A percentile compares a stretch with the other conserved stretches of the same genome.
phyloP scores from a whole-genome alignment of 148 eudicot species.

The Vaccinium vitisidaea region DNA sequence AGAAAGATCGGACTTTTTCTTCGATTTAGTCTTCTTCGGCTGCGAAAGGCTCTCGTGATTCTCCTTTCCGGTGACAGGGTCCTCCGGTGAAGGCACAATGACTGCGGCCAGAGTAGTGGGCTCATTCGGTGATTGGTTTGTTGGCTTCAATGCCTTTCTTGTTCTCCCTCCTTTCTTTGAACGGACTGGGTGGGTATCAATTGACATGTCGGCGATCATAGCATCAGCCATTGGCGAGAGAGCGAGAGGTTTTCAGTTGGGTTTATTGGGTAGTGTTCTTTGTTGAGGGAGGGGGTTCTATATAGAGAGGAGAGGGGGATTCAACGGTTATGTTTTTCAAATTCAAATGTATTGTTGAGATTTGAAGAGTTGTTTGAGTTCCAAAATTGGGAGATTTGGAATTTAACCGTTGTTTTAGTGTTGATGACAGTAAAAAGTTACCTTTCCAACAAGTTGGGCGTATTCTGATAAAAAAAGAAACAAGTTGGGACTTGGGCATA shows the following conservation, averaged over 20 bases:
- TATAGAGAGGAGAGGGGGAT: constrained; percentile 24
- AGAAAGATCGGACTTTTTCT: constrained; percentile 26
- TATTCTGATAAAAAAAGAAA: too few species aligned
- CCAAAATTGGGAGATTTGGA: not conserved
- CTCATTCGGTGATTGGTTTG: constrained; percentile 48
- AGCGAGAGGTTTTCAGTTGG: not conserved
- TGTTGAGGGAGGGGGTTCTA: not conserved
- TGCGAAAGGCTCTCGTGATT: constrained; percentile 51
- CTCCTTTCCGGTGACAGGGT: constrained; percentile 48
- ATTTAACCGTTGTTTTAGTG: not conserved
- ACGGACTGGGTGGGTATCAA: constrained; percentile 24
- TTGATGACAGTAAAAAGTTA: not conserved
- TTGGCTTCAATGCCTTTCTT: constrained; percentile 63
- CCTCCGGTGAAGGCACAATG: constrained; percentile 12
- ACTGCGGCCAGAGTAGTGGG: constrained; percentile 42
- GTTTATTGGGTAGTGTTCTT: constrained; percentile 4
- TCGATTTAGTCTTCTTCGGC: constrained; percentile 51
- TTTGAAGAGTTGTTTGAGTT: constrained; percentile 6
- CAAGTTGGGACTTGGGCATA: too few species aligned
- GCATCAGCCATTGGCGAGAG: constrained; percentile 44
- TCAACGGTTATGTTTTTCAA: constrained; percentile 39
- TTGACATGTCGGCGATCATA: constrained; percentile 23
- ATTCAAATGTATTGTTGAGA: constrained; percentile 24
- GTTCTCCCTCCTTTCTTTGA: constrained; percentile 55
- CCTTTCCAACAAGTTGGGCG: not conserved